A percentile compares a stretch with the other conserved stretches of the same genome.
Evolutionary conservation across 305 asterid species (phyloP).

Genomic region (Plantago rigida): DNA sequence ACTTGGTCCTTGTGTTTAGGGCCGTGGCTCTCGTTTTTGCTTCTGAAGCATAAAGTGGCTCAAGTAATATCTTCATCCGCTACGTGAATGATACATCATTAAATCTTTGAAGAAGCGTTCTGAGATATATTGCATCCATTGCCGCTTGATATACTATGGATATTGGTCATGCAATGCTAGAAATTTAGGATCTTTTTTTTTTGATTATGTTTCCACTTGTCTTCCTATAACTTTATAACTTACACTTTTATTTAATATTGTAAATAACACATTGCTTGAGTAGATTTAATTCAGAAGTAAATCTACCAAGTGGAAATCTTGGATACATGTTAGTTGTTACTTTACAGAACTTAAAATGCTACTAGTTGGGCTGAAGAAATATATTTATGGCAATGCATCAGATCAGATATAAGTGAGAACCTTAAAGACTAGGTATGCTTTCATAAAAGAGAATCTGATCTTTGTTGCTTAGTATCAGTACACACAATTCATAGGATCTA

Average conservation of each 20-base stretch:
- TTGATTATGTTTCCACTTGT: not conserved
- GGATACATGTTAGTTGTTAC: not conserved
- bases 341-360: not conserved
- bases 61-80: not conserved
- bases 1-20: conserved; percentile 4
- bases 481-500: no score
- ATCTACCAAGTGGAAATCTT: not conserved
- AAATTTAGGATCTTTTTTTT: not conserved
- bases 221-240: not conserved
- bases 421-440: no score
- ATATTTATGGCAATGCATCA: no score
- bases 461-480: no score
- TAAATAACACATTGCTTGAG: not conserved
- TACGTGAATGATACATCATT: not conserved
- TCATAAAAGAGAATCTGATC: no score
- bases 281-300: no score
- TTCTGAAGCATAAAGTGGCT: conserved; percentile 2
- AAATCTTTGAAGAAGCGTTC: not conserved
- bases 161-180: not conserved
- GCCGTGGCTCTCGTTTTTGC: not conserved
- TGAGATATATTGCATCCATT: not conserved
- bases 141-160: not conserved
- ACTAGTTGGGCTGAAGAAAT: no score
- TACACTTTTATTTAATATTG: not conserved
- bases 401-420: no score